Percentiles rank a stretch among this genome's conserved stretches.
phyloP scores from a whole-genome alignment of 768 basidiomycete genomes.

The Artomyces pyxidatus region DNA sequence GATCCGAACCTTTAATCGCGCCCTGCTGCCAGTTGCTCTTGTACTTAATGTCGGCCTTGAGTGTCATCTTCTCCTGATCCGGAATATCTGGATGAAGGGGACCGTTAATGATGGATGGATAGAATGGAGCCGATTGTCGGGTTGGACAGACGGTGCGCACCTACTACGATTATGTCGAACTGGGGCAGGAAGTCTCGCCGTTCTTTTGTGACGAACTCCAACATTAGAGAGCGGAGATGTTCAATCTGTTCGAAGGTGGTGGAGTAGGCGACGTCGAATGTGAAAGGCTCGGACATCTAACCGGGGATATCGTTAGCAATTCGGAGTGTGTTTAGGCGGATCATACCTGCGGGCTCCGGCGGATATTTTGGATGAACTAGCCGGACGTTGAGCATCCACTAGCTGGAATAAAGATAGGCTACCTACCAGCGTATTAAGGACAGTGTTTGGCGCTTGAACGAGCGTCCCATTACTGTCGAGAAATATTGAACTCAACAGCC shows the following conservation, averaged over 20 bases:
- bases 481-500: constrained; percentile 71
- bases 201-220: constrained; percentile 63
- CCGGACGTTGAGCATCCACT: no score
- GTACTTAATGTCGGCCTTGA: constrained; percentile 80
- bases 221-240: constrained; percentile 67
- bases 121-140: not conserved
- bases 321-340: not conserved
- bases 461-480: constrained; percentile 47
- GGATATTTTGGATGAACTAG: constrained; percentile 64
- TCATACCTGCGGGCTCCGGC: constrained; percentile 57
- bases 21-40: constrained; percentile 83
- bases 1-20: constrained; percentile 48
- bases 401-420: no score
- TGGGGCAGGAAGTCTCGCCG: constrained; percentile 66
- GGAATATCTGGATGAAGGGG: constrained; percentile 83
- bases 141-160: constrained; percentile 25
- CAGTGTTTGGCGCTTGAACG: constrained; percentile 67
- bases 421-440: constrained; percentile 47
- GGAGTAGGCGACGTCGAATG: constrained; percentile 69
- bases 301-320: constrained; percentile 2
- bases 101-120: constrained; percentile 7
- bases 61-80: constrained; percentile 68
- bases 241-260: constrained; percentile 82
- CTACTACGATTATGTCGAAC: constrained; percentile 67
- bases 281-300: constrained; percentile 72